Percentiles rank a stretch among this genome's conserved stretches.
phyloP scores from a whole-genome alignment of 2,329 filamentous ascomycete species.

The Colletotrichum gloeosporioides region DNA sequence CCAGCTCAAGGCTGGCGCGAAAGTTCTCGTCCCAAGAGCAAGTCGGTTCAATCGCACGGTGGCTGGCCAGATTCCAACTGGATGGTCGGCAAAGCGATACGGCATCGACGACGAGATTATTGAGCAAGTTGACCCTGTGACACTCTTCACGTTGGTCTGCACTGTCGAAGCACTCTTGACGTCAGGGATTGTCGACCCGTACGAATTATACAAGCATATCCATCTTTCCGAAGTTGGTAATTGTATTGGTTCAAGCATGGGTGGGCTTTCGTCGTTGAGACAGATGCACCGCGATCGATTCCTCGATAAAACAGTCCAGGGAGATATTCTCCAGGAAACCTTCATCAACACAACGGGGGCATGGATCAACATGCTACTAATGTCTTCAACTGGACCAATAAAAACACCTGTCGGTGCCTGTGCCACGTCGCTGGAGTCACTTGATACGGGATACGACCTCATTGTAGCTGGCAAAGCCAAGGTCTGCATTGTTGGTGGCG shows the following conservation, averaged over 20 bases:
- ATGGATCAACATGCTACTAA: constrained; percentile 48
- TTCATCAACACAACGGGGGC: constrained; percentile 39
- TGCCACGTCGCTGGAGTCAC: constrained; percentile 39
- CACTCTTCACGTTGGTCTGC: constrained; percentile 91
- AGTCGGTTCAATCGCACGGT: constrained; percentile 95
- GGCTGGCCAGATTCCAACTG: constrained; percentile 93
- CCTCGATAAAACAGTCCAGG: constrained; percentile 34
- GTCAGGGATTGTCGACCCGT: constrained; percentile 79
- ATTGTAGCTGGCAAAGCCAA: constrained; percentile 35
- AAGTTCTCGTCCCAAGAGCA: constrained; percentile 93
- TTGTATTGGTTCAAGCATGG: constrained; percentile 36
- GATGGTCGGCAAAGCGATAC: constrained; percentile 95
- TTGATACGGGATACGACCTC: constrained; percentile 38
- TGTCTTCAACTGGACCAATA: constrained; percentile 37
- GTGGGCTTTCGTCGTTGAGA: constrained; percentile 28
- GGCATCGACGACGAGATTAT: constrained; percentile 98
- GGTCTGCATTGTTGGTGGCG: constrained; percentile 36
- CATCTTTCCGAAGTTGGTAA: constrained; percentile 40
- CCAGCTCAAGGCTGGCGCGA: constrained; percentile 91
- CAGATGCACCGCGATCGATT: constrained; percentile 34
- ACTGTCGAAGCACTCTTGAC: constrained; percentile 90
- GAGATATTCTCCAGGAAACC: constrained; percentile 38
- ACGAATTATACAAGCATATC: constrained; percentile 37
- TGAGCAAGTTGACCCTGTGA: constrained; percentile 94
- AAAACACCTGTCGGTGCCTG: constrained; percentile 41